Base-by-base conservation (phyloP, 805 yeast species). In the Geotrichum ghanense region DNA sequence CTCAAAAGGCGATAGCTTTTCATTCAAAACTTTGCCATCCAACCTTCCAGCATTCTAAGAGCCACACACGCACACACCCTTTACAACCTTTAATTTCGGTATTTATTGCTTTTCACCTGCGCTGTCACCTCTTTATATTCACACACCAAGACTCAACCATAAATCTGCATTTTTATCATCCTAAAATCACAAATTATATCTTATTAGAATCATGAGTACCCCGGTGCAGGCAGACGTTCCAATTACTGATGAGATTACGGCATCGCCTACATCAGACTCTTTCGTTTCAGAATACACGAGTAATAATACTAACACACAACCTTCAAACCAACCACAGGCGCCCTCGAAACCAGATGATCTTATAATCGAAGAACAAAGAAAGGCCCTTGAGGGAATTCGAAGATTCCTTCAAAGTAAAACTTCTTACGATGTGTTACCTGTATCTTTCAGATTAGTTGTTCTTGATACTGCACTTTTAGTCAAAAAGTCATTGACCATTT, bases 361-460 rank as follows among this genome's bases (percentile, higher is more conserved):
- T 9, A 56, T 63, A 3, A 58, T 72, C 48, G 70, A 70, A 48
- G 87, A 82, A 57, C 95, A 87, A 60, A 71, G 70, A 50, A 65
- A 75, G n/a, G 95, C 92, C 0, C 74, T 87, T 49, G 77, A 78
- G 54, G 87, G 95, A 17, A 92, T 92, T 50, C 71, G 97, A 43
- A 68, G 78, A 25, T 92, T 92, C 58, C 69, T 92, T 40, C 83
- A 86, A 58, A 80, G 92, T 43, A 90, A 90, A 62, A 89, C 95
- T 0, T 87, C 97, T 1, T 92, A 92, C 63, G 99, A 92, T 59
- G 98, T 92, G 20, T 72, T 92, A 39, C 98, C 99, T 2, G 97
- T 92, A 27, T 82, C 95, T 19, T 92, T 90, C 63, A 73, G 97
- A 56, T 73, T 92, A 57, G 83, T 92, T 47, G 97, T 92, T 42